Base-by-base conservation (phyloP, 192 early-diverging fungal species). In the Dissophora globulifera region DNA sequence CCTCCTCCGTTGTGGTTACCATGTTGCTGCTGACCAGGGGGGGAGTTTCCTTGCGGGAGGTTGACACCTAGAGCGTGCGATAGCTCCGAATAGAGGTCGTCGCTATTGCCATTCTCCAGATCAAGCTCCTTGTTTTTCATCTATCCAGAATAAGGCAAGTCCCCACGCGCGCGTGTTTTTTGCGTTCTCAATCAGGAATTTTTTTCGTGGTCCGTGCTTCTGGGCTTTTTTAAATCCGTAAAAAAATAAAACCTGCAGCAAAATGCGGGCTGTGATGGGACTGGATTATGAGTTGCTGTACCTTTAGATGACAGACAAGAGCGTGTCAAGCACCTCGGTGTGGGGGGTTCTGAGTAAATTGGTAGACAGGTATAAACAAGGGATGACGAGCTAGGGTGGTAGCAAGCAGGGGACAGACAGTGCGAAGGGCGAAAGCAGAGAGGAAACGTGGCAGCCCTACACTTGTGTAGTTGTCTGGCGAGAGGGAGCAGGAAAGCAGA, bases 81-180 rank as follows among this genome's bases (percentile, higher is more conserved):
- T 11, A 76, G 50, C 20, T 76, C 71, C 9, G 49, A 48, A 31
- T 67, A 76, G 55, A 76, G 29, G 4, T 66, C 71, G 29, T 76
- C 71, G 8, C 71, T 76, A 41, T 59, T 76, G 40, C 63, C 71
- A 29, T 59, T 66, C 63, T 76, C 71, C 22, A 76, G 35, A 16
- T 76, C 71, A 29, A 46, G 13, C 19, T 54, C 63, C 57, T 51
- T 59, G 51, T 49, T 63, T 46, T 61, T 61, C 58, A 61, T 61
- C 58, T 61, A 61, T 1, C 23, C 25, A 29, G 12, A 2, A n/a
- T 12, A 50, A 9, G 26, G 27, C 9, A 7, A 50, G 29, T 29
- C 10, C 25, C 7, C 1, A 1, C 9, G 11, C 6, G 27, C 35
- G 35, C 35, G 35, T 38, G 35, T 38, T 38, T 9, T 38, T 38